Evolutionary conservation across 208 protist species (phyloP), one percentile per base, ranked within the genome.

Genomic region (Trypanosoma rangeli): DNA sequence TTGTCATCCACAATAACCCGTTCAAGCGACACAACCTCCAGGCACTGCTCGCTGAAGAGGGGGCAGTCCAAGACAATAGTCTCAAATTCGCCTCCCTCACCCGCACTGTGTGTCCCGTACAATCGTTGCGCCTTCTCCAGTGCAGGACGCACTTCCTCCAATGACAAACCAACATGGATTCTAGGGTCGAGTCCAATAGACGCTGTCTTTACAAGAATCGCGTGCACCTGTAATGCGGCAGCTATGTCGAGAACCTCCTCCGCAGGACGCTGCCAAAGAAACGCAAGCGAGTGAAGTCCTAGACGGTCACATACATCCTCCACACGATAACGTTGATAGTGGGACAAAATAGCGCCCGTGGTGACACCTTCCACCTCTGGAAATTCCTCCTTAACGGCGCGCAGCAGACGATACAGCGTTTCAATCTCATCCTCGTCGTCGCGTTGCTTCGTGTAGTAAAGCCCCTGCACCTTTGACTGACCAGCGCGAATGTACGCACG

Each of bases 61-160:
- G 98, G 98, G 73, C 96, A 99, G 76, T 99, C 96, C 0, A 99
- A 74, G 18, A 97, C 94, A n/a, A 99, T 89, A 10, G 98, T 99
- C 79, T 99, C 99, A 87, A 99, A 99, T 85, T 99, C 99, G 31
- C 99, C 99, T 28, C 99, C 99, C 73, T 99, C 99, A 12, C 99
- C 99, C 63, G 98, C 99, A n/a, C 94, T 86, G 81, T 99, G 89
- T 0, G 80, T 76, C 8, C 87, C 83, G 44, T 97, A 93, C 52
- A 80, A 66, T 22, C 49, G 52, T 28, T 90, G 73, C 59, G 87
- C 72, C 50, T 59, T 71, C 65, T 91, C 79, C 49, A 96, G 78
- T 13, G 67, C 80, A 0, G 89, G 80, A 13, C 89, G 81, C 26
- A 93, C 63, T n/a, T 86, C 71, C 28, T 78, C 39, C 1, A 99